Evolutionary conservation across 2,329 filamentous ascomycete genomes (phyloP).

Genomic region (Fusarium brevicatenulatum): DNA sequence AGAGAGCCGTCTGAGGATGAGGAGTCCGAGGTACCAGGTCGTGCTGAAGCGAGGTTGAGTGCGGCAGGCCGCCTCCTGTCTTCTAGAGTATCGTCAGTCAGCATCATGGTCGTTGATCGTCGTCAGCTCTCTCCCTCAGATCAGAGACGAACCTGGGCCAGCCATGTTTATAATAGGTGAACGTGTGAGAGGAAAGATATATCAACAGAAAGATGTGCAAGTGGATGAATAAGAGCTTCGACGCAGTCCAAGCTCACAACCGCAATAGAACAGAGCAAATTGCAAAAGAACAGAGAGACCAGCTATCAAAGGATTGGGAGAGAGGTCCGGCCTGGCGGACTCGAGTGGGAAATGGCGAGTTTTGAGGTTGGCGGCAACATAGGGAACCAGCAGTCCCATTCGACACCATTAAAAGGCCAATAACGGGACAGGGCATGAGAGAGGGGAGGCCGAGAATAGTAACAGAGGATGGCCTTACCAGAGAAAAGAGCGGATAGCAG

Average conservation of each 20-base stretch:
- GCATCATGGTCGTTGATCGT: constrained; percentile 13
- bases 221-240: constrained; percentile 39
- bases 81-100: constrained; percentile 50
- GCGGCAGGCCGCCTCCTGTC: constrained; percentile 68
- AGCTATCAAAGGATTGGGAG: constrained; percentile 63
- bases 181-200: constrained; percentile 15
- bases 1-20: constrained; percentile 65
- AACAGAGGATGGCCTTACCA: constrained; percentile 43
- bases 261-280: constrained; percentile 48
- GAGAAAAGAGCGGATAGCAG: constrained; percentile 35
- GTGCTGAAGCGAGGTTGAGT: constrained; percentile 62
- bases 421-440: constrained; percentile 44
- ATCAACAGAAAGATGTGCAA: constrained; percentile 22
- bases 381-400: constrained; percentile 46
- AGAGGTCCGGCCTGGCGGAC: constrained; percentile 47
- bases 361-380: constrained; percentile 57
- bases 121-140: background rate
- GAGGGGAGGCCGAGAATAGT: constrained; percentile 41
- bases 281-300: constrained; percentile 59
- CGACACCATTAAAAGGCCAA: constrained; percentile 51
- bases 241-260: constrained; percentile 43
- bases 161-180: constrained; percentile 48
- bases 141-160: constrained; percentile 52
- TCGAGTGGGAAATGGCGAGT: constrained; percentile 58
- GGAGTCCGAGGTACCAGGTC: constrained; percentile 61